Evolutionary conservation across 2,329 filamentous ascomycete species (phyloP), one percentile per base, ranked within the genome.

Genomic region (Pyricularia pennisetigena): DNA sequence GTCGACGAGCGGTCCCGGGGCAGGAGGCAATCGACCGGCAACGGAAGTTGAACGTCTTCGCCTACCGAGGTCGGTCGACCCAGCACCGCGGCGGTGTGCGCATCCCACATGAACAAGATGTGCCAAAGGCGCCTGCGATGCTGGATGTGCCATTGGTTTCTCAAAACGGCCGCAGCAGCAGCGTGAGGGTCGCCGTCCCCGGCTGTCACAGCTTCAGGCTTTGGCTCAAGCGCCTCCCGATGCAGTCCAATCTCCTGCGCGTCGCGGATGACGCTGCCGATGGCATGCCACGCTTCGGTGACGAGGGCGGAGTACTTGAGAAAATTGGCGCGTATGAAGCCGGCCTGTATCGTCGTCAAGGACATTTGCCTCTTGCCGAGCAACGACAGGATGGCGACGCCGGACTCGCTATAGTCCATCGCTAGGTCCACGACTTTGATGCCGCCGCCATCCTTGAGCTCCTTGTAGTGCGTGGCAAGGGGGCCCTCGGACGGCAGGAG

Each of bases 241-340:
- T 89, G 83, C 72, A 89, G 77, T 14, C 86, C 87, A 59, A 89
- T 82, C 71, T 88, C 86, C 73, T 89, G 86, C 0, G 85, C 87
- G 73, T 89, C 86, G 59, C 85, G 79, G 68, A 89, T 87, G 0
- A 84, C 82, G 26, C 81, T 79, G 0, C 84, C 83, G 32, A 89
- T 79, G 1, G 81, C 80, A 72, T 87, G 84, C 83, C 84, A 86
- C 69, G 84, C 80, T 71, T 88, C 87, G 0, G 85, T 85, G 16
- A 88, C 83, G 72, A 85, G 81, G 12, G 83, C 86, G 9, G 81
- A 82, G 71, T 85, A 87, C 74, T 89, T 89, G 59, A 88, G 76
- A 70, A 86, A 88, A 1, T 80, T 77, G 1, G 83, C 83, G 35
- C 86, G 79, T 64, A 86, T 71, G 73, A 88, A 88, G 28, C 84